phyloP scores from a whole-genome alignment of 495 filamentous ascomycete genomes.

The Penicillium egyptiacum region DNA sequence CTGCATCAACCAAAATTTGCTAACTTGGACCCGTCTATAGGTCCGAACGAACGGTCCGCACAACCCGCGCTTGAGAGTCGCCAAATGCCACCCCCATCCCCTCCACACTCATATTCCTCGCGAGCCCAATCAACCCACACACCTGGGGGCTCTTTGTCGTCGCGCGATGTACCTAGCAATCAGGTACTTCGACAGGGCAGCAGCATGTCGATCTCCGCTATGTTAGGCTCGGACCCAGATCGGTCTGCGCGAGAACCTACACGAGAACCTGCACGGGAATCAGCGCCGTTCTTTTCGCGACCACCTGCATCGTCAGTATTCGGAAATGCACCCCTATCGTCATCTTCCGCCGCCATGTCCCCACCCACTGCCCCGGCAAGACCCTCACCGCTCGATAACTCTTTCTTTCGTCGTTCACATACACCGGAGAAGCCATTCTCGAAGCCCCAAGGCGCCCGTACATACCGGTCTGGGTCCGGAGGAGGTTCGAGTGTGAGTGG shows the following conservation, averaged over 20 bases:
- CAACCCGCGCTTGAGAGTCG: constrained; percentile 51
- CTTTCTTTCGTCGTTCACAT: constrained; percentile 64
- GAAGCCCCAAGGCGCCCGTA: constrained; percentile 34
- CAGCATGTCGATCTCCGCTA: constrained; percentile 96
- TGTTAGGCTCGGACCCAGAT: constrained; percentile 67
- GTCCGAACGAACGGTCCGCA: constrained; percentile 40
- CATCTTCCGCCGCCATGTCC: constrained; percentile 44
- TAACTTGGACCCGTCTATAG: constrained; percentile 19
- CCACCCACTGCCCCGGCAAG: constrained; percentile 46
- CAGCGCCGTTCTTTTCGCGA: constrained; percentile 54
- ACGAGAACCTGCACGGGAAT: constrained; percentile 52
- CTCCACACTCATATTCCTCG: constrained; percentile 53
- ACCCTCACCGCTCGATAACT: constrained; percentile 57
- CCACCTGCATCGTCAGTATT: constrained; percentile 50
- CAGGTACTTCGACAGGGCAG: constrained; percentile 59
- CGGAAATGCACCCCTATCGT: constrained; percentile 31
- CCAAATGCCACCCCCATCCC: constrained; percentile 61
- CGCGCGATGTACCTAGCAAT: constrained; percentile 52
- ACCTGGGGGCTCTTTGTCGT: constrained; percentile 45
- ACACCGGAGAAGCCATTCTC: constrained; percentile 65
- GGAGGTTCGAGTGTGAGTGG: constrained; percentile 34
- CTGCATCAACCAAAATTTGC: background rate
- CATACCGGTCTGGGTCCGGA: constrained; percentile 48
- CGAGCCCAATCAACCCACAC: constrained; percentile 45
- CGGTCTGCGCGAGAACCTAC: constrained; percentile 29